Percentiles rank a stretch among this genome's conserved stretches.
These are phyloP conservation scores for Thelonectria olida DNA, from an alignment of 2,329 filamentous ascomycete genomes.

Conservation along the genomic window DNA sequence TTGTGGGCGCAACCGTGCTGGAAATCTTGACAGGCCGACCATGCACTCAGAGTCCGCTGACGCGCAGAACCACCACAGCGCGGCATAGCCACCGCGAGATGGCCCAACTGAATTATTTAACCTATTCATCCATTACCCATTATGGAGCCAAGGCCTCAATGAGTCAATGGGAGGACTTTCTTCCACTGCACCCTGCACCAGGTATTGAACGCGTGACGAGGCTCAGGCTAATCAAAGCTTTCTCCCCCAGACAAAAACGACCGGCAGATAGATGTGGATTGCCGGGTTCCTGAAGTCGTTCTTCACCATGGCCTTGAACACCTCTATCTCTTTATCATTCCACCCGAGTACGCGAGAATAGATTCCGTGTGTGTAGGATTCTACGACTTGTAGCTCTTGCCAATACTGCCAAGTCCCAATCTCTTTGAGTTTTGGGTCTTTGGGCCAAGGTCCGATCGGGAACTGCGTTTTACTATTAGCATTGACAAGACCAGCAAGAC, in stretches of 20 bases:
- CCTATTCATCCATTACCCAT: no score
- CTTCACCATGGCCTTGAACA: slow-evolving; percentile 6
- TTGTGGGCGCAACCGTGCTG: no score
- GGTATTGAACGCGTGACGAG: no score
- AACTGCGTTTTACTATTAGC: not conserved
- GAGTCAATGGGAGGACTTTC: no score
- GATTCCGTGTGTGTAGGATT: slow-evolving; percentile 2
- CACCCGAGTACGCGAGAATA: not conserved
- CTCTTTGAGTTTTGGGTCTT: slow-evolving; percentile 2
- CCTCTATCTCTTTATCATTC: not conserved
- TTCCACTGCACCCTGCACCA: no score
- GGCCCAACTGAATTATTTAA: no score
- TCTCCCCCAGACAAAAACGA: not conserved
- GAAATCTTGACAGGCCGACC: no score
- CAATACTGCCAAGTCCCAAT: not conserved
- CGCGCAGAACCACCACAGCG: no score
- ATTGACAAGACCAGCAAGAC: no score
- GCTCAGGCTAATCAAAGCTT: slow-evolving; percentile 5
- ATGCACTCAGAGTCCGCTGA: no score
- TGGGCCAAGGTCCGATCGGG: not conserved
- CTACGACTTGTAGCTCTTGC: not conserved
- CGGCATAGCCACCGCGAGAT: no score
- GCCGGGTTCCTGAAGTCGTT: not conserved
- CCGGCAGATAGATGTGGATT: slow-evolving; percentile 2
- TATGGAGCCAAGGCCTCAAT: no score